Evolutionary conservation across 164 flowering plant genomes (phyloP).

Genomic region (Cinnamomum micranthum): DNA sequence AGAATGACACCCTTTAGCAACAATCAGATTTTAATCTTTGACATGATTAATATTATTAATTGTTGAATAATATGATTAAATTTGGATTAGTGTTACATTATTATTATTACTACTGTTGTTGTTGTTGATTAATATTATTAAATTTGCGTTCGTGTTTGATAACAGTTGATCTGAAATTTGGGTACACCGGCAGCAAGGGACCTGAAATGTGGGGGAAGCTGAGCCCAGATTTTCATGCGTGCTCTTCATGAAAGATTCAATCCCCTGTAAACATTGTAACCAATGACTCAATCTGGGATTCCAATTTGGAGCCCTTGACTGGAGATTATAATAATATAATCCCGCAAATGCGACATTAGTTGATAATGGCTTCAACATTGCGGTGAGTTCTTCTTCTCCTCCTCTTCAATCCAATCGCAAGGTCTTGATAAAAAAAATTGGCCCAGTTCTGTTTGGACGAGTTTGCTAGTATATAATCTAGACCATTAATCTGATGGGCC

Average conservation of each 20-base stretch:
- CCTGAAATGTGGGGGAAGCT: too few relatives aligned
- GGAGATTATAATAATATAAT: slow-evolving; percentile 37
- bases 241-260: slow-evolving; percentile 42
- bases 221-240: slow-evolving; percentile 13
- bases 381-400: slow-evolving; percentile 23
- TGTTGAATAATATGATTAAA: too few relatives aligned
- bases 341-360: slow-evolving; percentile 46
- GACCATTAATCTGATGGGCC: too few relatives aligned
- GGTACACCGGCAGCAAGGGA: slow-evolving; percentile 32
- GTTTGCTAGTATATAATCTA: too few relatives aligned
- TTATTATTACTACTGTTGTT: not conserved
- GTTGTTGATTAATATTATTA: not conserved
- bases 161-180: slow-evolving; percentile 12
- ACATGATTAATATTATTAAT: too few relatives aligned
- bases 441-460: too few relatives aligned
- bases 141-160: not conserved
- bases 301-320: slow-evolving; percentile 26
- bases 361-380: slow-evolving; percentile 37
- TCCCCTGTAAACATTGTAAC: slow-evolving; percentile 52
- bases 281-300: slow-evolving; percentile 8
- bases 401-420: not conserved
- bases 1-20: too few relatives aligned
- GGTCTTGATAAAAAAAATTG: too few relatives aligned
- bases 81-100: too few relatives aligned
- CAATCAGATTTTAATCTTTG: too few relatives aligned